Percentiles rank a stretch among this genome's conserved stretches.
Evolutionary conservation across 23 red algal species (phyloP).

Genomic region (Gracilaria caudata): DNA sequence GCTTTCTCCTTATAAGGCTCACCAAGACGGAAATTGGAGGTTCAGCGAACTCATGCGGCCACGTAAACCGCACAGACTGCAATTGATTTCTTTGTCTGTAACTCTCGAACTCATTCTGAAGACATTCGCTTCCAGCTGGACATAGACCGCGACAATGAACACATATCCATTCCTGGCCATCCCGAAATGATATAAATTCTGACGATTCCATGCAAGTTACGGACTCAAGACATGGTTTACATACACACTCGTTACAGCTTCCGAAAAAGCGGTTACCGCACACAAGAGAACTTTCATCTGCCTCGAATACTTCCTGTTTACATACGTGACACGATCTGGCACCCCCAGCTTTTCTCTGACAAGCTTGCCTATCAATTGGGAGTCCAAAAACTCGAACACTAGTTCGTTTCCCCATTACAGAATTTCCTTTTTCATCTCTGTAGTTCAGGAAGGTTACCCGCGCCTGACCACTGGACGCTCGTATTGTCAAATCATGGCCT

Average conservation of each 20-base stretch:
- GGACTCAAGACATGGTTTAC: conserved; percentile 28
- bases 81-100: not conserved
- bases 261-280: conserved; percentile 40
- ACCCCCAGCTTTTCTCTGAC: conserved; percentile 29
- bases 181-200: conserved; percentile 36
- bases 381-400: conserved; percentile 61
- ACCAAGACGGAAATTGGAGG: not conserved
- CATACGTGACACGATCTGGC: conserved; percentile 47
- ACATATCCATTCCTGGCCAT: conserved; percentile 56
- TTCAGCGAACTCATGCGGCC: conserved; percentile 3
- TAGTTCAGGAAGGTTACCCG: conserved; percentile 58
- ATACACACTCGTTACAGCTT: conserved; percentile 40
- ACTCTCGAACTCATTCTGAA: not conserved
- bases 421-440: conserved; percentile 78
- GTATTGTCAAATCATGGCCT: conserved; percentile 4
- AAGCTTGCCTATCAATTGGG: conserved; percentile 26
- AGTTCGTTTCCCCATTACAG: conserved; percentile 70
- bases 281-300: conserved; percentile 19
- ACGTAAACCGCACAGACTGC: conserved; percentile 6
- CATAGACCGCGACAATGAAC: conserved; percentile 58
- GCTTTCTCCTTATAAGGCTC: not conserved
- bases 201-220: not conserved
- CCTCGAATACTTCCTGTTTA: conserved; percentile 15
- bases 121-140: conserved; percentile 21
- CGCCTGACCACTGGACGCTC: conserved; percentile 22